These are phyloP conservation scores for Calonectria crousiana DNA, from an alignment of 2,329 filamentous ascomycete genomes.

Conservation along the genomic window DNA sequence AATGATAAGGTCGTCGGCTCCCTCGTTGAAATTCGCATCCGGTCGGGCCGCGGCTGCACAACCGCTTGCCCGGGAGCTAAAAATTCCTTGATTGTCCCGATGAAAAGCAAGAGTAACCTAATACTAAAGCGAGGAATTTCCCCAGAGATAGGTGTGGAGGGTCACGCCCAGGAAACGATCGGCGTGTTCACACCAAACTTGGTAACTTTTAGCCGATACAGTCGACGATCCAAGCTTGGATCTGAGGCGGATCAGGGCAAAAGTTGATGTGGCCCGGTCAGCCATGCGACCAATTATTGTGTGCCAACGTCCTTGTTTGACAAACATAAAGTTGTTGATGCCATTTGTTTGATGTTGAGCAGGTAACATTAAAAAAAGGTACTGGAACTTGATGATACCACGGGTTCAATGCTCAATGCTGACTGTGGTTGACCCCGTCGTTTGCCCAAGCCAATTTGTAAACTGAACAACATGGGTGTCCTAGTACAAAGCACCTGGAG, in stretches of 20 bases:
- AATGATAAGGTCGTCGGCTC: conserved; percentile 21
- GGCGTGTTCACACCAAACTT: not conserved
- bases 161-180: not conserved
- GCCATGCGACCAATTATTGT: not conserved
- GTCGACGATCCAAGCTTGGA: conserved; percentile 7
- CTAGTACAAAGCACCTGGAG: no score
- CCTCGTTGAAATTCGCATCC: not conserved
- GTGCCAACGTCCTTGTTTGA: not conserved
- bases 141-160: not conserved
- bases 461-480: not conserved
- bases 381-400: not conserved
- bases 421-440: not conserved
- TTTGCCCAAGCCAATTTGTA: not conserved
- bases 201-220: not conserved
- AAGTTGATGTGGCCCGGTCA: not conserved
- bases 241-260: not conserved
- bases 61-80: not conserved
- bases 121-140: not conserved
- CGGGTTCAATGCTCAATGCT: not conserved
- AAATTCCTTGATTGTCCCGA: not conserved
- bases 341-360: not conserved
- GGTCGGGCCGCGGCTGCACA: not conserved
- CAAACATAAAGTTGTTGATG: not conserved
- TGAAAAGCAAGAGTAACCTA: not conserved
- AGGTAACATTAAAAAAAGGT: not conserved